Percentiles rank a stretch among this genome's conserved stretches.
These are phyloP conservation scores for Penicillium argentinense DNA, from an alignment of 495 filamentous ascomycete species.

Conservation along the genomic window DNA sequence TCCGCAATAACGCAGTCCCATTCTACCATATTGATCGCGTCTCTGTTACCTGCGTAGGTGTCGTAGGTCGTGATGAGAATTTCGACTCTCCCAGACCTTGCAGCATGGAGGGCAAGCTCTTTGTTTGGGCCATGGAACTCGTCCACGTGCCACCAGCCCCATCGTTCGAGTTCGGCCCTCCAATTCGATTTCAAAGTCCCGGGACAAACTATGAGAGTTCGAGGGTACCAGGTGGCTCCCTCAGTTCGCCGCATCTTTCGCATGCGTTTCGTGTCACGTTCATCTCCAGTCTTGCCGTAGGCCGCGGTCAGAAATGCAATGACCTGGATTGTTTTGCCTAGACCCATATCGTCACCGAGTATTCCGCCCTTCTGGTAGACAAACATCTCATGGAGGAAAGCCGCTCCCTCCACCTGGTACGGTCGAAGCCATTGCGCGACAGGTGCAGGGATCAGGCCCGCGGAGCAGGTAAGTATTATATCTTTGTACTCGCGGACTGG, in stretches of 20 bases:
- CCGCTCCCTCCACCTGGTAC: conserved; percentile 85
- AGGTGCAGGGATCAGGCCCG: conserved; percentile 82
- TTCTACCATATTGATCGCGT: conserved; percentile 75
- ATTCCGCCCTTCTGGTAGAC: conserved; percentile 91
- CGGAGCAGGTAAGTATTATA: conserved; percentile 69
- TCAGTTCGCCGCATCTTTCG: conserved; percentile 71
- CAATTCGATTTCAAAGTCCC: conserved; percentile 88
- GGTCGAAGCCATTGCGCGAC: conserved; percentile 91
- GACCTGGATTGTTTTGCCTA: conserved; percentile 96
- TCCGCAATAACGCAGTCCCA: conserved; percentile 99
- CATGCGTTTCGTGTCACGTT: conserved; percentile 87
- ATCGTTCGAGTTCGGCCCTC: conserved; percentile 78
- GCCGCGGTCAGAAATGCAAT: conserved; percentile 90
- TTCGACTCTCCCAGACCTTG: conserved; percentile 73
- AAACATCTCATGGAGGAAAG: conserved; percentile 86
- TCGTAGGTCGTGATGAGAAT: conserved; percentile 91
- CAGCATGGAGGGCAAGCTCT: conserved; percentile 70
- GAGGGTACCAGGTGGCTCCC: conserved; percentile 74
- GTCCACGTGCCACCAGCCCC: conserved; percentile 96
- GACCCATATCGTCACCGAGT: conserved; percentile 93
- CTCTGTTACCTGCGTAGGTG: conserved; percentile 77
- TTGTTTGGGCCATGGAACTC: conserved; percentile 76
- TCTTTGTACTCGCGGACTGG: conserved; percentile 71
- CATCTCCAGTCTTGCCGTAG: conserved; percentile 93
- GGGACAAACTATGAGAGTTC: conserved; percentile 82